These are phyloP conservation scores for Tulasnella sp. DNA, from an alignment of 768 basidiomycete genomes.

Conservation along the genomic window DNA sequence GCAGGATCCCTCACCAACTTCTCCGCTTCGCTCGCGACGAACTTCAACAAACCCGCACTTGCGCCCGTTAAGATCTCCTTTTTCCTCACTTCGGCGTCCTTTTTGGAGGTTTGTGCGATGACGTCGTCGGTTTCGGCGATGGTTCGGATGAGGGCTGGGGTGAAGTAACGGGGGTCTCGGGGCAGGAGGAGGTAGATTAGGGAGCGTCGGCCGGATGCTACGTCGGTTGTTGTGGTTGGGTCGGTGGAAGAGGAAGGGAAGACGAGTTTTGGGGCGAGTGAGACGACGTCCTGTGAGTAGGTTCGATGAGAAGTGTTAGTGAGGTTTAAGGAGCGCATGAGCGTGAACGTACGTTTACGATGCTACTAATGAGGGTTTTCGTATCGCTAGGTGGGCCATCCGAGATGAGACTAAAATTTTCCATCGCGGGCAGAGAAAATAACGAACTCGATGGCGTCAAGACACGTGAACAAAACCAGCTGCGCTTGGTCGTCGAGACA, in stretches of 20 bases:
- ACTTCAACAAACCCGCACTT: conserved; percentile 67
- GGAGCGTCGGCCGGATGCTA: conserved; percentile 59
- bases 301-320: neutral
- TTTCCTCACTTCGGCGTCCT: conserved; percentile 56
- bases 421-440: neutral
- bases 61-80: conserved; percentile 70
- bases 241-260: conserved; percentile 52
- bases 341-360: conserved; percentile 45
- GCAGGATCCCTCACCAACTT: conserved; percentile 68
- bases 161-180: conserved; percentile 80
- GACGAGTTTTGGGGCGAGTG: conserved; percentile 50
- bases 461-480: conserved; percentile 79
- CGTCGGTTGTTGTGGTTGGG: conserved; percentile 14
- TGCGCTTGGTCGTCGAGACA: conserved; percentile 87
- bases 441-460: conserved; percentile 83
- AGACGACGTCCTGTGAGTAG: conserved; percentile 58
- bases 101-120: conserved; percentile 78
- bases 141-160: conserved; percentile 67
- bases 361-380: conserved; percentile 76
- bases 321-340: neutral
- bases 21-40: conserved; percentile 60
- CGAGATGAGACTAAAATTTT: neutral
- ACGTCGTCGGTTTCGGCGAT: conserved; percentile 70
- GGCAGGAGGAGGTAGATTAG: conserved; percentile 80
- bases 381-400: conserved; percentile 61